A percentile compares a stretch with the other conserved stretches of the same genome.
phyloP scores from a whole-genome alignment of 2,329 filamentous ascomycete genomes.

The Thielaviopsis populi region DNA sequence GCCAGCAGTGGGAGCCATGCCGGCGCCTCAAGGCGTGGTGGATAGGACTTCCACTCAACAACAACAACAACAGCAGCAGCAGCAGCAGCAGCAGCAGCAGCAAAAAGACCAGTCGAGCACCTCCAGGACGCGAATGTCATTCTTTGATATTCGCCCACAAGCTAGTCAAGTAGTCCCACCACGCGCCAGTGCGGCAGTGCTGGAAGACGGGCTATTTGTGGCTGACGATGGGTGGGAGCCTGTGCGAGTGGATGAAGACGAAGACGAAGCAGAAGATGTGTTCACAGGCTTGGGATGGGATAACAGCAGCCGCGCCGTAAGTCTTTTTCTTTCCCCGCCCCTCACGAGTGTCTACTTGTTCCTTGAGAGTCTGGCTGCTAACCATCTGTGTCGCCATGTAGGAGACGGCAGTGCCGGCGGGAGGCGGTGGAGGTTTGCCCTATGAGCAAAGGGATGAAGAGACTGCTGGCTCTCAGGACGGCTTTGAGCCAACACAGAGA shows the following conservation, averaged over 20 bases:
- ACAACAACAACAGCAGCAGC: not conserved
- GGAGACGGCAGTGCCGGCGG: not conserved
- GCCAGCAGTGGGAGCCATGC: slow-evolving; percentile 21
- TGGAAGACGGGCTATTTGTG: slow-evolving; percentile 54
- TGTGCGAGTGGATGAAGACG: slow-evolving; percentile 33
- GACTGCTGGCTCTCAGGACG: not conserved
- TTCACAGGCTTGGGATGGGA: slow-evolving; percentile 62
- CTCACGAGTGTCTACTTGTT: not conserved
- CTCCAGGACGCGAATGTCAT: slow-evolving; percentile 16
- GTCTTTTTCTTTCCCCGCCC: slow-evolving; percentile 19
- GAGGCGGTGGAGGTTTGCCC: not conserved
- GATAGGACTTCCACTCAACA: not conserved
- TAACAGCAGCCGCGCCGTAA: slow-evolving; percentile 47
- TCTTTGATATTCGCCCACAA: slow-evolving; percentile 32
- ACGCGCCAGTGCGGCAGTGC: slow-evolving; percentile 39
- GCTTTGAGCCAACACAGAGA: slow-evolving; percentile 56
- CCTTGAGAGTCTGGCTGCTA: not conserved
- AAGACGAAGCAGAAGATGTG: slow-evolving; percentile 48
- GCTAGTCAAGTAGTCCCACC: slow-evolving; percentile 34
- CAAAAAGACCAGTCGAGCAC: not conserved
- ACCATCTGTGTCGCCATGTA: not conserved
- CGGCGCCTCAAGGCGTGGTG: slow-evolving; percentile 20
- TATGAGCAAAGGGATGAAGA: not conserved
- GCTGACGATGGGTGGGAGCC: slow-evolving; percentile 66
- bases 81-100: not conserved